A percentile compares a stretch with the other conserved stretches of the same genome.
phyloP scores from a whole-genome alignment of 305 asterid species.

The Vinca major region DNA sequence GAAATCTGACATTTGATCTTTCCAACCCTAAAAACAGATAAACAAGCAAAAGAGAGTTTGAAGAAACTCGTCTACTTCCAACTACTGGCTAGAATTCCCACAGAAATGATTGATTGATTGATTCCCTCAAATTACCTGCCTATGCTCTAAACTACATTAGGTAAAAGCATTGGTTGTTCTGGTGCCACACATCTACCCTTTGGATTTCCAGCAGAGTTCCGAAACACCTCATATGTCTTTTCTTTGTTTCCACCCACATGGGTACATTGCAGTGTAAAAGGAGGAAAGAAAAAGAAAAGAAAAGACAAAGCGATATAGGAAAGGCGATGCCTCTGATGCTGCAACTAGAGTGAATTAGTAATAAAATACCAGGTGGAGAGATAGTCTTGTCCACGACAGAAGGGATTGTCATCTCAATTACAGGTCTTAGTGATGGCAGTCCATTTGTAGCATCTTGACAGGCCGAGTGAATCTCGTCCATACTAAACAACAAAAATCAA shows the following conservation, averaged over 20 bases:
- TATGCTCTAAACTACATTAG: not conserved
- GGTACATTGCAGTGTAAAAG: not conserved
- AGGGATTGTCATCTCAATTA: conserved; percentile 97
- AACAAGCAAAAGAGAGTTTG: not conserved
- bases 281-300: not conserved
- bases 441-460: conserved; percentile 68
- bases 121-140: not conserved
- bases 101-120: not conserved
- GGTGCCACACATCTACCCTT: not conserved
- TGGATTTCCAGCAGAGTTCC: not conserved
- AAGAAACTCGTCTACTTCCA: conserved; percentile 2
- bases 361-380: conserved; percentile 63
- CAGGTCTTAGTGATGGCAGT: conserved; percentile 68
- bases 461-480: conserved; percentile 76
- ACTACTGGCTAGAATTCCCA: not conserved
- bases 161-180: not conserved
- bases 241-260: not conserved
- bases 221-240: not conserved
- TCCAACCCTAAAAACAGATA: not conserved
- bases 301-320: not conserved
- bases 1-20: too few relatives aligned
- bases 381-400: conserved; percentile 78
- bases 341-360: too few relatives aligned
- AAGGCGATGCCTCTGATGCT: not conserved
- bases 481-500: conserved; percentile 32